Base-by-base conservation (phyloP, 495 filamentous ascomycete genomes). In the Filosporella fistucella region DNA sequence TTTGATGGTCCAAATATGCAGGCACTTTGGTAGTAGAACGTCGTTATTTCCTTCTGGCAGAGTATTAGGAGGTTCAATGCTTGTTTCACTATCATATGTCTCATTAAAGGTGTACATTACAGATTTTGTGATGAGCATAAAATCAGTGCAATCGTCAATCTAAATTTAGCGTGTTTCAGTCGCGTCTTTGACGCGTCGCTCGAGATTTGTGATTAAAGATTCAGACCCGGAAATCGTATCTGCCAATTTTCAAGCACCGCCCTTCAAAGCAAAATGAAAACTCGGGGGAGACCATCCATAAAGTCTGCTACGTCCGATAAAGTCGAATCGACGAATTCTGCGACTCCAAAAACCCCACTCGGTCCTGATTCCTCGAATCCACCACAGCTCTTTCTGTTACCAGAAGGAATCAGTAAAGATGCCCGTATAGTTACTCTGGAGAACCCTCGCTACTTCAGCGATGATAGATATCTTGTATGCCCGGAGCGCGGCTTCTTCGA, bases 401-500 rank as follows among this genome's bases (percentile, higher is more conserved):
- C 93, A 23, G 76, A 81, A 28, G 65, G 75, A 28, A 71, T 78
- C 2, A 81, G 77, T 22, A 57, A 73, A 44, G 75, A 81, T 42
- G 78, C 84, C 18, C 78, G 82, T 47, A 80, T 97, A 42, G 63
- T 95, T 55, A 83, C 82, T 22, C 72, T 98, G 11, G 75, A 81
- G n/a, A 77, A 95, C 62, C 91, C 94, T 9, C 82, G 82, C 50
- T 85, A 79, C 33, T 63, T 56, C 17, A 70, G 68, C 12, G 76
- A 83, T 5, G 76, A 71, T 37, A 78, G 87, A 47, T 97, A 91
- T 63, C 78, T 89, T 48, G 81, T 89, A 59, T 93, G 89, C 60
- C 88, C 90, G 3, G 63, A 76, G 23, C 76, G 77, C 10, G 93
- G 91, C 21, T 71, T 96, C 51, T 89, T 85, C 67, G 93, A 98